Conservation (phyloP, 2,329 filamentous ascomycete species). For the Penicillium sp. region DNA sequence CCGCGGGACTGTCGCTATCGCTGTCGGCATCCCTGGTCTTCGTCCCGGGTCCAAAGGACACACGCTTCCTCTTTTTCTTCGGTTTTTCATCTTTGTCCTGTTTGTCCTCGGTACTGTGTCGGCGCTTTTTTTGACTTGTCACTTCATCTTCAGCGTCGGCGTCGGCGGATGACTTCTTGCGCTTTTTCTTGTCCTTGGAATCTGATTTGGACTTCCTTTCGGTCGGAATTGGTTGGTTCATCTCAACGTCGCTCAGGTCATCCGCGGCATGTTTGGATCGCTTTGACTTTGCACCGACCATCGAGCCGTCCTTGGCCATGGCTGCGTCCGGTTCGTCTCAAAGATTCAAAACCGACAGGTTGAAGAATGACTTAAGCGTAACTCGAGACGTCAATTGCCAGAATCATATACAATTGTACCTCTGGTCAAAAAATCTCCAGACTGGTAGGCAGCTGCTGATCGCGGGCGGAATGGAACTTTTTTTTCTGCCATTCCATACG, state of each 20-base stretch:
- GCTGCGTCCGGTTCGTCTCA: neutral
- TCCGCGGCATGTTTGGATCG: conserved; percentile 36
- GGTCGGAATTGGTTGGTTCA: conserved; percentile 2
- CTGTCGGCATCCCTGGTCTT: conserved; percentile 50
- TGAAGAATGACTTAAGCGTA: neutral
- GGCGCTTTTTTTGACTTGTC: conserved; percentile 17
- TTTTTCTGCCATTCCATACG: conserved; percentile 16
- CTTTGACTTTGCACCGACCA: conserved; percentile 56
- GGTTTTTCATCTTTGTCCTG: conserved; percentile 9
- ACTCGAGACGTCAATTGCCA: neutral
- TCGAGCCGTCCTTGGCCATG: conserved; percentile 30
- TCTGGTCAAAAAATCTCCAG: neutral
- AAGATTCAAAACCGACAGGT: neutral
- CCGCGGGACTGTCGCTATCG: conserved; percentile 21
- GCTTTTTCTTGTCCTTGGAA: conserved; percentile 21
- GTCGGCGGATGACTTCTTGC: conserved; percentile 17
- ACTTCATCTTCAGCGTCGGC: conserved; percentile 15
- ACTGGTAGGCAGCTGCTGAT: neutral
- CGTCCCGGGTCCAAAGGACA: conserved; percentile 60
- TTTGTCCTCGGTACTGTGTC: conserved; percentile 12
- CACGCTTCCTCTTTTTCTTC: conserved; percentile 48
- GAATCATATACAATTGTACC: neutral
- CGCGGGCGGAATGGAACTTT: conserved; percentile 11
- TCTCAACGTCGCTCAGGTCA: conserved; percentile 16
- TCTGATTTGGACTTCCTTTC: conserved; percentile 11